Conservation (phyloP, 108 stramenopile species). For the Seminavis robusta region DNA sequence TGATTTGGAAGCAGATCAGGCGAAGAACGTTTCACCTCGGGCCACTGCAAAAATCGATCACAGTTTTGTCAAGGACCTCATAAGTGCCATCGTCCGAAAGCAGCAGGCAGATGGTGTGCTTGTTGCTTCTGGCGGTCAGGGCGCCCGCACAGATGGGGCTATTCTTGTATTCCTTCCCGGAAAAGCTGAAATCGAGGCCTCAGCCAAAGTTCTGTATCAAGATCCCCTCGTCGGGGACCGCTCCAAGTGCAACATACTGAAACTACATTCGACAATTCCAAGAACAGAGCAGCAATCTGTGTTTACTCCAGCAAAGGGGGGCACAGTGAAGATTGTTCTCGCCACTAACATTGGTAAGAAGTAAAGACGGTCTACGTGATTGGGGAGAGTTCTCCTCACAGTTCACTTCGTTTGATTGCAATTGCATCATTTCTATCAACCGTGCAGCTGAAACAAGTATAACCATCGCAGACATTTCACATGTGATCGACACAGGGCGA, state of each 20-base stretch:
- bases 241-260: conserved; percentile 45
- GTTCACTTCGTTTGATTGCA: no score
- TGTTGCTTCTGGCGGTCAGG: no score
- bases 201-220: conserved; percentile 30
- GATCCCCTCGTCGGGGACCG: conserved; percentile 10
- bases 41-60: conserved; percentile 42
- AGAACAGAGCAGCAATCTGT: conserved; percentile 56
- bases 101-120: conserved; percentile 16
- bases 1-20: no score
- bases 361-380: no score
- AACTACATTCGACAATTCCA: conserved; percentile 72
- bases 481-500: conserved; percentile 73
- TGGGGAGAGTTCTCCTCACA: no score
- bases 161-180: conserved; percentile 93
- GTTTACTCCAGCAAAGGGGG: conserved; percentile 52
- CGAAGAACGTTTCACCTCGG: conserved; percentile 54
- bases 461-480: conserved; percentile 53
- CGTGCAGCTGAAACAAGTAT: no score
- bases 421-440: no score
- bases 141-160: conserved; percentile 44
- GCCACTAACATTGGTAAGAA: conserved; percentile 90
- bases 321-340: conserved; percentile 75
- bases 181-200: conserved; percentile 60
- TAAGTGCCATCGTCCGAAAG: conserved; percentile 32
- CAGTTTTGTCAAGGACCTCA: conserved; percentile 32